Evolutionary conservation across 2,329 filamentous ascomycete species (phyloP), one percentile per base, ranked within the genome.

Genomic region (Erysiphe neolycopersici): DNA sequence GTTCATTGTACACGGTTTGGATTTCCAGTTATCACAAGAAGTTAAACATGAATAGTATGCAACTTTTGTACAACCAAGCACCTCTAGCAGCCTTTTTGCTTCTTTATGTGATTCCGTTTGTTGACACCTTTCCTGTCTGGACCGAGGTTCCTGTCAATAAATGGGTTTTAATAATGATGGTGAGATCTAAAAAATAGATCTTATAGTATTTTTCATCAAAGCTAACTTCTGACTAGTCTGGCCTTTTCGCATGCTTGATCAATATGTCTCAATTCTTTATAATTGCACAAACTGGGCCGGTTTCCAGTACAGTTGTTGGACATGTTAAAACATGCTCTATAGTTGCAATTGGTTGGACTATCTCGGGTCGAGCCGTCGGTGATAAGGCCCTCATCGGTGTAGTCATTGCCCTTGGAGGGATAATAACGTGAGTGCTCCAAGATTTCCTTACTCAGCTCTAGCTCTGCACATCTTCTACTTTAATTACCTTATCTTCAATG

Each of bases 1-100:
- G 71, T 30, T 73, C 72, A 1, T 58, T 79, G 14, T 79, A 79
- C 56, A 79, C 74, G 0, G 69, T 79, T 46, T 77, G 72, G 71
- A 76, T 79, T 53, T 65, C 68, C 43, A 68, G 66, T 52, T 78
- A 73, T 53, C 71, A 77, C 55, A 66, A 69, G 47, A 75, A 70
- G 57, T 63, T 78, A 18, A 64, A 73, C 47, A 71, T 78, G 60
- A 69, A 66, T 49, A 77, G 72, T 58, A 74, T 76, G 67, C 76
- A 79, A 60, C 60, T 80, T 30, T 63, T 80, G 11, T 71, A 71
- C 59, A 78, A 76, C 57, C 74, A 79, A 57, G 71, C 74, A 1
- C 73, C 74, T 1, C 60, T 76, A 2, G 70, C 72, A 18, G 67
- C 69, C 1, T 64, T 75, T 47, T 56, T 78, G 49, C 64, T 79